These are phyloP conservation scores for Arachnomyces sp. DNA, from an alignment of 2,329 filamentous ascomycete species.

Conservation along the genomic window DNA sequence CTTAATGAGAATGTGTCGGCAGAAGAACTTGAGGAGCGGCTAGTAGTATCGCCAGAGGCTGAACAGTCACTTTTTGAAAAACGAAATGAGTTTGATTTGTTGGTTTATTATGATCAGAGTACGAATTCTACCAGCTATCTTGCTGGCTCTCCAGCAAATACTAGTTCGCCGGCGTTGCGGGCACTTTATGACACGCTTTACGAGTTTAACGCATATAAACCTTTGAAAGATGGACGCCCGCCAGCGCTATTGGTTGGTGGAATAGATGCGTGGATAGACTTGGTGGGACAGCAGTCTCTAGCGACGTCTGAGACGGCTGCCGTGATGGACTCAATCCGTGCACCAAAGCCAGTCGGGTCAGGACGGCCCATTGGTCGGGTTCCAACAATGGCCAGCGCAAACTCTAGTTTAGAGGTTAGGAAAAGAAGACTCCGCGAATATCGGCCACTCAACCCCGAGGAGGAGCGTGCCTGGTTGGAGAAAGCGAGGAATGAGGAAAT, in stretches of 20 bases:
- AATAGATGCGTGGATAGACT: conserved; percentile 74
- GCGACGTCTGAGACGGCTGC: conserved; percentile 50
- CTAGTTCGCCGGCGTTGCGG: conserved; percentile 52
- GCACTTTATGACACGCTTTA: conserved; percentile 71
- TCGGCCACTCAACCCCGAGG: conserved; percentile 69
- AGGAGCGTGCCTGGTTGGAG: conserved; percentile 74
- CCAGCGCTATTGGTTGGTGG: conserved; percentile 78
- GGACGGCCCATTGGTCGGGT: conserved; percentile 46
- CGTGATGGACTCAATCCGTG: conserved; percentile 38
- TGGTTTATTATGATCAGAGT: conserved; percentile 81
- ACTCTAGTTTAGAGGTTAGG: conserved; percentile 47
- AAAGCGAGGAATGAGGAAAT: conserved; percentile 62
- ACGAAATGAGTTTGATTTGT: conserved; percentile 68
- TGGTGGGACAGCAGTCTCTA: conserved; percentile 65
- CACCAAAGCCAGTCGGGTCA: conserved; percentile 29
- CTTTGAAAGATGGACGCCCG: conserved; percentile 54
- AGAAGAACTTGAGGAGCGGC: conserved; percentile 50
- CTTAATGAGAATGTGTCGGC: conserved; percentile 61
- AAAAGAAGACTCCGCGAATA: conserved; percentile 52
- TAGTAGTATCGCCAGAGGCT: conserved; percentile 40
- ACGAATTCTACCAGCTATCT: conserved; percentile 54
- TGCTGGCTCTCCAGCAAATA: conserved; percentile 37
- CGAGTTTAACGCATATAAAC: conserved; percentile 74
- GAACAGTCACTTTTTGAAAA: conserved; percentile 70
- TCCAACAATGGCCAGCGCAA: conserved; percentile 44